Conservation (phyloP, 2,329 filamentous ascomycete species). For the Huntiella savannae region DNA sequence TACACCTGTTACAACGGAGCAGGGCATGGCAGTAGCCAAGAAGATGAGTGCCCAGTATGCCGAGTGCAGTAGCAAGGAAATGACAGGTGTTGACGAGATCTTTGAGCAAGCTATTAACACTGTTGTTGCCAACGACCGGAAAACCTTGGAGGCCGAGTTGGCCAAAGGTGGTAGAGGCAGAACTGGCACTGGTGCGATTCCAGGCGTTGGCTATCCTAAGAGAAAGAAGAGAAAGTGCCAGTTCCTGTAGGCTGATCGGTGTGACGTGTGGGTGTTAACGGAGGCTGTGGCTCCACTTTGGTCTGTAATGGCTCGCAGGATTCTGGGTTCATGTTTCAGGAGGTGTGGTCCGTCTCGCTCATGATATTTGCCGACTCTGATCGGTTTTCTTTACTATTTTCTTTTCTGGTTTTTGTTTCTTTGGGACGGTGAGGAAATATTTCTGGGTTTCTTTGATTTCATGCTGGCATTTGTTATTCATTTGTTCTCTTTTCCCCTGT, state of each 20-base stretch:
- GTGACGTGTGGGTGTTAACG: neutral
- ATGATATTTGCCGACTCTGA: constrained; percentile 1
- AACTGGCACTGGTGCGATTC: constrained; percentile 23
- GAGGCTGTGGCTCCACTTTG: too few species aligned
- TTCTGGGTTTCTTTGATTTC: constrained; percentile 14
- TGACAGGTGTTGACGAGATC: constrained; percentile 88
- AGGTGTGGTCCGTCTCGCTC: neutral
- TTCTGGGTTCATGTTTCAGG: neutral
- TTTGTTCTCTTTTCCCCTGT: constrained; percentile 7
- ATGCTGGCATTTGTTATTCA: constrained; percentile 15
- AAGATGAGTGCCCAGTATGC: constrained; percentile 94
- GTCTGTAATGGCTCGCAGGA: too few species aligned
- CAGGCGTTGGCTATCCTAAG: constrained; percentile 28
- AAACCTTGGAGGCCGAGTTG: constrained; percentile 36
- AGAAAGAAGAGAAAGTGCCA: constrained; percentile 74
- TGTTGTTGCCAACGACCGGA: constrained; percentile 63
- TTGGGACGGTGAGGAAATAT: constrained; percentile 4
- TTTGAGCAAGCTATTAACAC: constrained; percentile 84
- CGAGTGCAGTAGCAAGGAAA: constrained; percentile 97
- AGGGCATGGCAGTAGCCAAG: constrained; percentile 69
- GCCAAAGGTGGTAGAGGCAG: constrained; percentile 19
- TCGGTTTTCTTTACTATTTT: constrained; percentile 16
- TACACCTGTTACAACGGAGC: constrained; percentile 80
- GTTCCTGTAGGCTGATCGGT: constrained; percentile 41
- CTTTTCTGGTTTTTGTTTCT: constrained; percentile 4